Conservation (phyloP, 1,284 basidiomycete genomes). For the Laetiporus sulphureus region DNA sequence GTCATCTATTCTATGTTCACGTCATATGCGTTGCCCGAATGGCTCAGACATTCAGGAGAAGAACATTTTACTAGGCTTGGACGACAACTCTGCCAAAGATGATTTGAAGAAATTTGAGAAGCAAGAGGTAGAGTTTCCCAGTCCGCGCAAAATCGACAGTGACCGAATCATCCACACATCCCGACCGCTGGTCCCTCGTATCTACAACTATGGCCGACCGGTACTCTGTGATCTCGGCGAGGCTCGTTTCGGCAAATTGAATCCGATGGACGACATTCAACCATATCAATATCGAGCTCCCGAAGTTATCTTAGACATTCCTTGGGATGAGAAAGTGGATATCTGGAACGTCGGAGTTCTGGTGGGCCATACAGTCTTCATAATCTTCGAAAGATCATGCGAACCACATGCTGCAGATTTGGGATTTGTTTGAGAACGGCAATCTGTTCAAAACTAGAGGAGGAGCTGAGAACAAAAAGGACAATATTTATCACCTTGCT, state of each 20-base stretch:
- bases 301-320: constrained; percentile 29
- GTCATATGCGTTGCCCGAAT: background rate
- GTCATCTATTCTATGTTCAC: constrained; percentile 4
- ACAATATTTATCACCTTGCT: constrained; percentile 15
- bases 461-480: constrained; percentile 10
- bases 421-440: constrained; percentile 14
- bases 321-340: constrained; percentile 27
- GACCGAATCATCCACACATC: constrained; percentile 11
- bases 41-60: constrained; percentile 9
- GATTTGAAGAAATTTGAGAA: constrained; percentile 9
- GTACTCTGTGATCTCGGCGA: constrained; percentile 14
- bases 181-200: constrained; percentile 1
- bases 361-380: constrained; percentile 14
- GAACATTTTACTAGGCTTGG: constrained; percentile 10
- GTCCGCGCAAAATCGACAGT: constrained; percentile 8
- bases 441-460: constrained; percentile 15
- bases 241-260: constrained; percentile 12
- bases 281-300: constrained; percentile 28
- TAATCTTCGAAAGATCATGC: constrained; percentile 1
- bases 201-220: constrained; percentile 9
- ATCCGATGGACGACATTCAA: constrained; percentile 20
- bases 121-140: constrained; percentile 6
- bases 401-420: constrained; percentile 15
- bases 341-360: constrained; percentile 34
- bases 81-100: constrained; percentile 7